These are phyloP conservation scores for Septoria petroselini DNA, from an alignment of 2,329 filamentous ascomycete genomes.

Conservation along the genomic window DNA sequence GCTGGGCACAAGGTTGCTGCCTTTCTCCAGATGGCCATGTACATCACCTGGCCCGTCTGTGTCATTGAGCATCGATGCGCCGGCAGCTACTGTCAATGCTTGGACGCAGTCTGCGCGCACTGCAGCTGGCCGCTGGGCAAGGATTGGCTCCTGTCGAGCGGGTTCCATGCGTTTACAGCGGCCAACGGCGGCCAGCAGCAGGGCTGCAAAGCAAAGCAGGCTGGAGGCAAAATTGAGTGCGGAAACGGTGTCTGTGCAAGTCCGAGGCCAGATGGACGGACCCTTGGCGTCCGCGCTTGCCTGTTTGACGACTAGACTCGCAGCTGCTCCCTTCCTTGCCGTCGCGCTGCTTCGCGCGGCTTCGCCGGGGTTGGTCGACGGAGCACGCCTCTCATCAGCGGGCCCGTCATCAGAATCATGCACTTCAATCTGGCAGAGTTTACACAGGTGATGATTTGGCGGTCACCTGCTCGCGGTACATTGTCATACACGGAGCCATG, in stretches of 20 bases:
- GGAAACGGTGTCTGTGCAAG: slow-evolving; percentile 17
- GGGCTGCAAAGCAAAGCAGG: slow-evolving; percentile 14
- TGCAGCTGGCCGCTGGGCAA: not conserved
- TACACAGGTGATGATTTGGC: too few species aligned
- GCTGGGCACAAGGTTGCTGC: slow-evolving; percentile 17
- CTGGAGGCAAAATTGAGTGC: slow-evolving; percentile 11
- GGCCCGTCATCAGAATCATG: not conserved
- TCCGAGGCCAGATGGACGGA: slow-evolving; percentile 13
- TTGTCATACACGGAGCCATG: too few species aligned
- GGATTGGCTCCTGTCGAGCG: slow-evolving; percentile 21
- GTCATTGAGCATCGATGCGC: slow-evolving; percentile 15
- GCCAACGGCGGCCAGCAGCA: slow-evolving; percentile 11
- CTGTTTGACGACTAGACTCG: slow-evolving; percentile 7
- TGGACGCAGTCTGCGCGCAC: slow-evolving; percentile 9
- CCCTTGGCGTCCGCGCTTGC: slow-evolving; percentile 11
- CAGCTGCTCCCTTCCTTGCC: slow-evolving; percentile 10
- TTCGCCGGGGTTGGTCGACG: slow-evolving; percentile 17
- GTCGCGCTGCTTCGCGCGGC: slow-evolving; percentile 14
- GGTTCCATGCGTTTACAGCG: slow-evolving; percentile 19
- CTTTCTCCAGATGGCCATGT: slow-evolving; percentile 10
- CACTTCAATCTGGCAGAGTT: not conserved
- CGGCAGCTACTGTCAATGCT: slow-evolving; percentile 21
- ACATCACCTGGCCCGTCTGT: slow-evolving; percentile 15
- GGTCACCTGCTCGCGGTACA: too few species aligned
- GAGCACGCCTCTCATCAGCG: slow-evolving; percentile 9